Percentiles rank a stretch among this genome's conserved stretches.
phyloP scores from a whole-genome alignment of 2,329 filamentous ascomycete genomes.

The Xylariaceae sp. region DNA sequence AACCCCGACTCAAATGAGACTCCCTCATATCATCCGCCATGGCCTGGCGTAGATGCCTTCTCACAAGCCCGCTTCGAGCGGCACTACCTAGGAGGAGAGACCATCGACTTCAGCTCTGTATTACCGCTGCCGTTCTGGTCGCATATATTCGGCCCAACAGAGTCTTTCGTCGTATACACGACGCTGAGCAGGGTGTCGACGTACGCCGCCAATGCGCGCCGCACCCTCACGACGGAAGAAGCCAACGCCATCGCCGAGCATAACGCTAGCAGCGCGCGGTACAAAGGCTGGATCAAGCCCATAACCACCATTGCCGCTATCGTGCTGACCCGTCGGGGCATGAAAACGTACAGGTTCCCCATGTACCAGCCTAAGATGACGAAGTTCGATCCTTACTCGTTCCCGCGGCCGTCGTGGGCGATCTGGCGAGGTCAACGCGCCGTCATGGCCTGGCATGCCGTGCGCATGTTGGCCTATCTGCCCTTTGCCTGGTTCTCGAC shows the following conservation, averaged over 20 bases:
- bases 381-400: conserved; percentile 30
- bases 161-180: background rate
- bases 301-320: conserved; percentile 24
- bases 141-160: background rate
- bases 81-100: conserved; percentile 24
- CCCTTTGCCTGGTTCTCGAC: conserved; percentile 25
- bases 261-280: conserved; percentile 26
- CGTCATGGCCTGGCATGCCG: conserved; percentile 33
- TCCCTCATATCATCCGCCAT: conserved; percentile 17
- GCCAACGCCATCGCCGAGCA: conserved; percentile 27
- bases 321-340: conserved; percentile 28
- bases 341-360: conserved; percentile 37
- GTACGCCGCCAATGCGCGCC: conserved; percentile 7
- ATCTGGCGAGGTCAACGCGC: conserved; percentile 29
- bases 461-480: conserved; percentile 35
- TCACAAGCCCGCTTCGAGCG: conserved; percentile 21
- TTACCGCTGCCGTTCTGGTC: conserved; percentile 18
- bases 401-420: conserved; percentile 25
- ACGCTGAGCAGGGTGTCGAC: conserved; percentile 12
- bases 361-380: conserved; percentile 35
- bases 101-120: conserved; percentile 28
- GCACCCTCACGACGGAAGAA: conserved; percentile 28
- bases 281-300: conserved; percentile 30
- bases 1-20: background rate
- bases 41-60: conserved; percentile 21